Base-by-base conservation (phyloP, 2,329 filamentous ascomycete genomes). In the Coniosporium tulheliwenetii region DNA sequence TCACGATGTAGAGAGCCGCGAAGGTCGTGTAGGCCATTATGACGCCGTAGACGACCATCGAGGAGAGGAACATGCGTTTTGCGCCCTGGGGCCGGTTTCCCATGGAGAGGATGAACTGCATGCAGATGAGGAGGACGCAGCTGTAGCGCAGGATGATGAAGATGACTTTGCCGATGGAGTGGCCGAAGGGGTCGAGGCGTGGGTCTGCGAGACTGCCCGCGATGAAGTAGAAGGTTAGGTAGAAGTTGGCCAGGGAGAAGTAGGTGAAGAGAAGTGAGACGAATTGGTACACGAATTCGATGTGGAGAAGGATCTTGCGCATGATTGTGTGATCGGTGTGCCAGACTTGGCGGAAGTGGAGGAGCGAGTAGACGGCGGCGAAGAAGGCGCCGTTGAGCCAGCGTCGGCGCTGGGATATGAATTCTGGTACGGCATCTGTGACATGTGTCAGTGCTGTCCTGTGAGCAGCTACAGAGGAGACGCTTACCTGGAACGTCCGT, bases 371-470 rank as follows among this genome's bases (percentile, higher is more conserved):
- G 40, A 96, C 87, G 36, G 91, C 91, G 0, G 91, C 93, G 58
- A 98, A 98, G 68, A 98, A 98, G 49, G 91, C 91, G 56, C 91
- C 91, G 58, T 98, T 98, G 46, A 98, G 78, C 91, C 91, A 98
- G 61, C 91, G 77, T 56, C 91, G 78, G 55, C 91, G 81, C 56
- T 98, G 91, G 0, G 87, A 96, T 54, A 98, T 87, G 55, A 98
- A 98, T 53, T 98, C 91, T 1, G 93, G 87, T 2, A 98, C 84
- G 8, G 84, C 64, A 60, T 98, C 91, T 84, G 52, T 1, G 12
- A 40, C n/a, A 12, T 8, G 32, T 33, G 32, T 33, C 8, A 33
- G 8, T 10, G 31, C 5, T 8, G 19, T 26, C n/a, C n/a, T 26
- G 19, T 26, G 16, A 13, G 14, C n/a, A 5, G 15, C 10, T n/a